Evolutionary conservation across 208 protist species (phyloP), one percentile per base, ranked within the genome.

Genomic region (Acanthamoeba lenticulata): DNA sequence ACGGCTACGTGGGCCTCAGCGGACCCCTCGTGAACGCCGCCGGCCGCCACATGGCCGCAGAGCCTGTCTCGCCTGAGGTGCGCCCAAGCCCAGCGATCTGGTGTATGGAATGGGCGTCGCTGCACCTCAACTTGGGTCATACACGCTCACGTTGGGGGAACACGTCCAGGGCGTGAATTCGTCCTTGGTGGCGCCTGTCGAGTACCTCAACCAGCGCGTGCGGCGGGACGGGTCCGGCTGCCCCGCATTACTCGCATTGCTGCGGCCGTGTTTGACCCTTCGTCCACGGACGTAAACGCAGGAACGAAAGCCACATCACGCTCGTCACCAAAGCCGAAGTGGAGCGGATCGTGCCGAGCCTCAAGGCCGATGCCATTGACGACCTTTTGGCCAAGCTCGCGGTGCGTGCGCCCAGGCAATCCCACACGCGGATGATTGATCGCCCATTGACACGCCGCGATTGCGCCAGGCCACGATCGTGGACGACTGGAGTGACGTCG

Each of bases 401-500:
- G 34, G 65, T 74, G 29, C 29, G 60, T 36, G 60, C 65, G 32
- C 65, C 7, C 29, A 38, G 7, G n/a, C n/a, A 2, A 5, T n/a
- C 52, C 27, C 52, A 24, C 52, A 24, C 52, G n/a, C n/a, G n/a
- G n/a, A n/a, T n/a, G n/a, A n/a, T n/a, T n/a, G n/a, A n/a, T n/a
- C n/a, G n/a, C n/a, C n/a, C n/a, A n/a, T n/a, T n/a, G n/a, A n/a
- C n/a, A n/a, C n/a, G n/a, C n/a, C n/a, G n/a, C n/a, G n/a, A n/a
- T n/a, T n/a, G n/a, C n/a, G n/a, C n/a, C n/a, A 74, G 65, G 65
- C 2, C 17, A 74, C 34, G n/a, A 38, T 52, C 11, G 40, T 40
- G 34, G 77, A 86, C 24, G 77, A 86, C 32, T 86, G 77, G 77
- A 29, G 52, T 29, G 77, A 86, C 32, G 77, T 86, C 7, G 77